Base-by-base conservation (phyloP, 2,329 filamentous ascomycete genomes). In the Scedosporium apiospermum region DNA sequence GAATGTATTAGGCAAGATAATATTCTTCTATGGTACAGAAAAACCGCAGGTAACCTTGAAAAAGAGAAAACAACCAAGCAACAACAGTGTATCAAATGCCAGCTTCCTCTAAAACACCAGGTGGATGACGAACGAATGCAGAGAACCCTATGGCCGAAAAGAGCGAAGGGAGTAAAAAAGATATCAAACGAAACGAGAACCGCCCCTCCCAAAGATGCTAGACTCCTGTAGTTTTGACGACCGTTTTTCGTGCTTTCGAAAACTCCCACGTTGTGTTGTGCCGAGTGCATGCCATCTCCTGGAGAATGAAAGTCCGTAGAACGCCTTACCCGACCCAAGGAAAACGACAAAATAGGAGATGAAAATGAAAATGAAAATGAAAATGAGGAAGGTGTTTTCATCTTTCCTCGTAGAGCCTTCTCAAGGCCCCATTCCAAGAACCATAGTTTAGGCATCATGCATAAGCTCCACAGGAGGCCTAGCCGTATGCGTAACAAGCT, bases 381-480 rank as follows among this genome's bases (percentile, higher is more conserved):
- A 30, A 62, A 53, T 16, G 46, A 60, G 18, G 59, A 58, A 58
- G 4, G 57, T n/a, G 51, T 4, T 18, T 34, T 5, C n/a, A 18
- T 46, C 27, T 30, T 6, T 30, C 27, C 27, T 30, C 27, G 27
- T 30, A 5, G 27, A 30, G 6, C 27, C 27, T 3, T 6, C 5
- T 30, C 27, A 30, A 30, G 44, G 41, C 67, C 27, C 16, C 4
- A 14, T 23, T 16, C 44, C 10, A 59, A 16, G 58, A 21, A 2
- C 34, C 26, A 60, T 23, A 53, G 49, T 53, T 66, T 67, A 74
- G 53, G 69, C 70, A 65, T 78, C 70, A 60, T 78, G 72, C 82
- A 88, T 88, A 66, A 88, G 75, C 77, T 89, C 87, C 6, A 89
- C 78, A 0, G 86, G 86, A 23, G 87, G 87, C 59, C 85, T 77